Base-by-base conservation (phyloP, 2,329 filamentous ascomycete species). In the Xylaria sp. region DNA sequence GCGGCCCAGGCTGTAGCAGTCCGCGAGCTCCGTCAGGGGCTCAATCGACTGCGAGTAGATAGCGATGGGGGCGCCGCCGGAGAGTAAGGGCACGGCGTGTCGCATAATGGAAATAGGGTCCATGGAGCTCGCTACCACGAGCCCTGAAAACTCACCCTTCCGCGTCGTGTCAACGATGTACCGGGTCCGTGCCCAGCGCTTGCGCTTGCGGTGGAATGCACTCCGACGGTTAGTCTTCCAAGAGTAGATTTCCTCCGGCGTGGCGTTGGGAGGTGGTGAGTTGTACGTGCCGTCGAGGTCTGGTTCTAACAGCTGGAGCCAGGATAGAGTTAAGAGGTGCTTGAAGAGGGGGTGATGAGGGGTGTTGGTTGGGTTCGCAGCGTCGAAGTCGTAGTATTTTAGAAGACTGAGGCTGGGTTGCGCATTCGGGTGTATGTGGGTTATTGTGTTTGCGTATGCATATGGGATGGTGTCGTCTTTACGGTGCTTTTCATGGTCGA, bases 361-460 rank as follows among this genome's bases (percentile, higher is more conserved):
- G 14, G 86, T 84, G 62, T 84, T 86, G 71, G 85, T 86, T 51
- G 90, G 89, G 69, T 88, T 89, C 67, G 87, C 86, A 72, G 86
- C 83, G 80, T 97, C 93, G 81, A 90, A 98, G 79, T 89, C 89
- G 81, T 97, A 98, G 84, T 97, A 97, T 78, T 93, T 93, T 21
- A 99, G 86, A 57, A 96, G 87, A 19, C 90, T 90, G 67, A 98
- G 88, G 78, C 98, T 98, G 1, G 94, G 92, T 79, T 97, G 94
- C 34, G 91, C 88, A 79, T 94, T 93, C 60, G 90, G 82, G 79
- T 97, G 94, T 39, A 97, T 81, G 60, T 97, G 79, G 0, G 94
- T 97, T 71, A 93, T 88, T 68, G 90, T 95, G 81, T 93, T 97
- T 69, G 86, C 89, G 59, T 81, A 83, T 32, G 89, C 89, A 76